A percentile compares a stretch with the other conserved stretches of the same genome.
phyloP scores from a whole-genome alignment of 2,329 filamentous ascomycete genomes.

The Cordyceps pruinosa region DNA sequence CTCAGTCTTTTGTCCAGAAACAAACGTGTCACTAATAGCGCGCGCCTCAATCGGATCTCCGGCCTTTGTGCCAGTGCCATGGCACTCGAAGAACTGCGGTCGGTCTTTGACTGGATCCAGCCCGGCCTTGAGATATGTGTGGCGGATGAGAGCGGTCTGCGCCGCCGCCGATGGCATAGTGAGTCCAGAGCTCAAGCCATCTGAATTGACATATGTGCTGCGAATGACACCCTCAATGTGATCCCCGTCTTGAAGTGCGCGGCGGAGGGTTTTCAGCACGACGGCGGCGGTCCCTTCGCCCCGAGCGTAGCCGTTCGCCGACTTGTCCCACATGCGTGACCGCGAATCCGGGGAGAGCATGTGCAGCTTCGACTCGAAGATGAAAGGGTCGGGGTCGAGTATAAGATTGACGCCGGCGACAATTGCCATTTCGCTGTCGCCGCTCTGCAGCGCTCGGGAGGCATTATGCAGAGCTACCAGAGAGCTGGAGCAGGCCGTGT shows the following conservation, averaged over 20 bases:
- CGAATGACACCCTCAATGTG: constrained; percentile 41
- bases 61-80: constrained; percentile 21
- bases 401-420: constrained; percentile 15
- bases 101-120: constrained; percentile 23
- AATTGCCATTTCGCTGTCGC: constrained; percentile 37
- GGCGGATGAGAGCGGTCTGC: constrained; percentile 29
- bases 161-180: constrained; percentile 44
- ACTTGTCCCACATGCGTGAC: constrained; percentile 33
- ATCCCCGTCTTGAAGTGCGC: constrained; percentile 44
- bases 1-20: neutral
- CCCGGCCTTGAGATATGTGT: constrained; percentile 21
- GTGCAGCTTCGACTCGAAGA: constrained; percentile 38
- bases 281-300: constrained; percentile 44
- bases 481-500: constrained; percentile 43
- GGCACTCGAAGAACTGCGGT: constrained; percentile 35
- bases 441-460: constrained; percentile 37
- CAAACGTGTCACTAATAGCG: constrained; percentile 26
- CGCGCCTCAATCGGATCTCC: constrained; percentile 42
- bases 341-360: constrained; percentile 23
- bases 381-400: neutral
- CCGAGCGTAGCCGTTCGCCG: constrained; percentile 43
- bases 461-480: constrained; percentile 42
- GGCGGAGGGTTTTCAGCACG: constrained; percentile 38
- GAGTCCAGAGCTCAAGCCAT: constrained; percentile 47
- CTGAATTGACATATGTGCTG: constrained; percentile 43